Evolutionary conservation across 140 eudicot species (phyloP).

Genomic region (Senecio squalidus): DNA sequence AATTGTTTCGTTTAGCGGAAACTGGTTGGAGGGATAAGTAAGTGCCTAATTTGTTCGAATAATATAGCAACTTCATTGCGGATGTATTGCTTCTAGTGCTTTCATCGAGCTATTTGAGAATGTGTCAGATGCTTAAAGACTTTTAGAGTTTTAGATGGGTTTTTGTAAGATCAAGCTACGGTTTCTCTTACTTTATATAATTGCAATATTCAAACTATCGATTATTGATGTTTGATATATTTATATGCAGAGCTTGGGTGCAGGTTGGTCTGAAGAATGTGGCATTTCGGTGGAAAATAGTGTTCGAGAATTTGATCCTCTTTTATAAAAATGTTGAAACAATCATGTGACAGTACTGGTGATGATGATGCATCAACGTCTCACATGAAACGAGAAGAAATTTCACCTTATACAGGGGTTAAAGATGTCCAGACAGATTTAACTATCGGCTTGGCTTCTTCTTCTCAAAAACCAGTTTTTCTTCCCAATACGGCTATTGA

Average conservation of each 20-base stretch:
- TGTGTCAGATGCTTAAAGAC: slow-evolving; percentile 45
- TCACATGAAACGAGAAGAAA: slow-evolving; percentile 42
- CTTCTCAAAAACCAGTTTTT: slow-evolving; percentile 34
- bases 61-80: slow-evolving; percentile 89
- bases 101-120: slow-evolving; percentile 67
- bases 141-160: slow-evolving; percentile 26
- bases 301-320: slow-evolving; percentile 31
- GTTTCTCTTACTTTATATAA: not conserved
- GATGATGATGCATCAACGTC: slow-evolving; percentile 30
- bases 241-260: slow-evolving; percentile 45
- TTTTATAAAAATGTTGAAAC: slow-evolving; percentile 32
- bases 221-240: slow-evolving; percentile 11
- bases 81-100: slow-evolving; percentile 88
- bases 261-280: slow-evolving; percentile 38
- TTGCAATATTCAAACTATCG: not conserved
- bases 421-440: slow-evolving; percentile 76
- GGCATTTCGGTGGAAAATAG: slow-evolving; percentile 34
- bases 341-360: slow-evolving; percentile 25
- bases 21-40: slow-evolving; percentile 77
- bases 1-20: slow-evolving; percentile 62
- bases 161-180: slow-evolving; percentile 47
- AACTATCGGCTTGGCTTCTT: slow-evolving; percentile 62
- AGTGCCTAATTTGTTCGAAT: slow-evolving; percentile 15
- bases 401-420: slow-evolving; percentile 28
- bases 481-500: slow-evolving; percentile 25